These are phyloP conservation scores for Claviceps capensis DNA, from an alignment of 2,329 filamentous ascomycete species.

Conservation along the genomic window DNA sequence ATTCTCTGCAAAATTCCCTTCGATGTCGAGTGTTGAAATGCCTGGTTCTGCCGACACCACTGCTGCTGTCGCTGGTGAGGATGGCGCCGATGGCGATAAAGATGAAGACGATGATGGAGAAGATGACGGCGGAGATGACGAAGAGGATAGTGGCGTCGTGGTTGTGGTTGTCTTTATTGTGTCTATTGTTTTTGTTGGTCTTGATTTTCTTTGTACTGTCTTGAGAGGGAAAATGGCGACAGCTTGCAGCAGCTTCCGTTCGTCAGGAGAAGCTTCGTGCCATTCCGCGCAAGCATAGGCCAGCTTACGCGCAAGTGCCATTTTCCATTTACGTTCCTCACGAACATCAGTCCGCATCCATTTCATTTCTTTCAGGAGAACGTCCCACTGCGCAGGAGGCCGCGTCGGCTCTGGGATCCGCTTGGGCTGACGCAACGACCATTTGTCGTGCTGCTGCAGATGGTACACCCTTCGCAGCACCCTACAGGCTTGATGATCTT, in stretches of 20 bases:
- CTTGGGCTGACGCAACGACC: conserved; percentile 83
- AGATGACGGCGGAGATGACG: too few relatives aligned
- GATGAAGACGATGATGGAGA: too few relatives aligned
- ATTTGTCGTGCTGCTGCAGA: conserved; percentile 79
- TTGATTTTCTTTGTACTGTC: conserved; percentile 5
- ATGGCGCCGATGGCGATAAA: conserved; percentile 2
- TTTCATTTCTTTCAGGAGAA: conserved; percentile 80
- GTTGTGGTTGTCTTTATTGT: too few relatives aligned
- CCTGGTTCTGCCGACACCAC: conserved; percentile 6
- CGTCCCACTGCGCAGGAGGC: conserved; percentile 69
- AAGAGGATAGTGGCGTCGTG: too few relatives aligned
- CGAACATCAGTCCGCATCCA: conserved; percentile 97
- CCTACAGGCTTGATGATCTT: conserved; percentile 77
- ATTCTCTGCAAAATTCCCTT: conserved; percentile 21
- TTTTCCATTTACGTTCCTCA: conserved; percentile 91
- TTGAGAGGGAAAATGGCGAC: conserved; percentile 36
- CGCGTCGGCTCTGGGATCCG: conserved; percentile 69
- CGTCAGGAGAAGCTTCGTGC: conserved; percentile 49
- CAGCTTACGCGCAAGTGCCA: conserved; percentile 62
- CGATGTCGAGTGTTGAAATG: conserved; percentile 22
- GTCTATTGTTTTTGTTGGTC: too few relatives aligned
- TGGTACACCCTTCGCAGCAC: conserved; percentile 80
- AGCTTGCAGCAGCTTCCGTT: conserved; percentile 56
- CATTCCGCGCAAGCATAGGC: conserved; percentile 78
- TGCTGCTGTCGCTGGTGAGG: conserved; percentile 7